Conservation (phyloP, 352 stramenopile species). For the Globisporangium perplexum region DNA sequence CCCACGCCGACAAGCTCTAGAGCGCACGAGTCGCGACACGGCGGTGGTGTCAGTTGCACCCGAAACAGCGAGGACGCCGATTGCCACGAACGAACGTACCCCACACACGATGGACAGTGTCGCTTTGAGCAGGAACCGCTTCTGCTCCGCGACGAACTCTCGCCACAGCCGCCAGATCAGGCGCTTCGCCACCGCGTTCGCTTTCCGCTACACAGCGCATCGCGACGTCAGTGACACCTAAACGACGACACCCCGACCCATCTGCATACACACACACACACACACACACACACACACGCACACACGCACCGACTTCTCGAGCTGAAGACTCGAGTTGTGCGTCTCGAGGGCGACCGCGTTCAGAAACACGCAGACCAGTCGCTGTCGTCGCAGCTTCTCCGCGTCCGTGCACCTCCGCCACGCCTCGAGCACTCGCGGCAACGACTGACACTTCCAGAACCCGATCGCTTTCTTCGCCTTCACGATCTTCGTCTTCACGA, state of each 20-base stretch:
- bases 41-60: neutral
- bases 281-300: neutral
- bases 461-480: conserved; percentile 51
- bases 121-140: conserved; percentile 63
- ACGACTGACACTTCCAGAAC: conserved; percentile 66
- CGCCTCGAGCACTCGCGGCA: conserved; percentile 49
- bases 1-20: conserved; percentile 59
- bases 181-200: conserved; percentile 37
- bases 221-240: neutral
- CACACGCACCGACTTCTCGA: conserved; percentile 30
- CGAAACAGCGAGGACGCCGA: no score
- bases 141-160: conserved; percentile 48
- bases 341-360: conserved; percentile 54
- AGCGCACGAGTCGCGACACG: neutral
- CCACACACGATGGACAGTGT: conserved; percentile 63
- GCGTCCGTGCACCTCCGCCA: conserved; percentile 31
- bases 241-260: no score
- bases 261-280: no score
- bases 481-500: conserved; percentile 28
- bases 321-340: conserved; percentile 61
- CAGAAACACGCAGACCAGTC: conserved; percentile 56
- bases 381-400: conserved; percentile 22
- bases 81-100: conserved; percentile 31
- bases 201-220: conserved; percentile 18
- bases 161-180: conserved; percentile 47